Evolutionary conservation across 2,329 filamentous ascomycete species (phyloP).

Genomic region (Neocucurbitaria cava): DNA sequence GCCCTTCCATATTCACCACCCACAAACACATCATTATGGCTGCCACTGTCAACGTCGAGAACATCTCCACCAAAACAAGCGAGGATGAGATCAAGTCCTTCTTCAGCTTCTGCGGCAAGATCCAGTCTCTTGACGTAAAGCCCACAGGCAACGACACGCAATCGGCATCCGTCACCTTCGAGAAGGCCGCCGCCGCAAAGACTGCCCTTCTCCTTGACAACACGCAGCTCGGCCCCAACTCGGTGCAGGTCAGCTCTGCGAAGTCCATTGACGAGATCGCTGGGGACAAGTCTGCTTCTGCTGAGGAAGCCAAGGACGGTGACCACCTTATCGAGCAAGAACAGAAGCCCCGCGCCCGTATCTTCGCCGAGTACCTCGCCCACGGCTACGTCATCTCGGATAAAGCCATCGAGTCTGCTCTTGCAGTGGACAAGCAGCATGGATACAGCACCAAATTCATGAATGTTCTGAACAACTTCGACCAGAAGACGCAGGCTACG

Average conservation of each 20-base stretch:
- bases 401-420: slow-evolving; percentile 78
- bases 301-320: slow-evolving; percentile 56
- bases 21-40: slow-evolving; percentile 50
- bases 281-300: slow-evolving; percentile 64
- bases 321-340: slow-evolving; percentile 85
- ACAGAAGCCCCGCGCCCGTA: slow-evolving; percentile 93
- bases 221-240: slow-evolving; percentile 81
- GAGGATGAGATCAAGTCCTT: slow-evolving; percentile 95
- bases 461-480: slow-evolving; percentile 75
- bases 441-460: slow-evolving; percentile 84
- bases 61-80: slow-evolving; percentile 80
- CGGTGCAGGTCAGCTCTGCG: slow-evolving; percentile 80
- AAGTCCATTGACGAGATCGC: slow-evolving; percentile 70
- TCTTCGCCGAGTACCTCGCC: slow-evolving; percentile 94
- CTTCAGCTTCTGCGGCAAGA: slow-evolving; percentile 97
- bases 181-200: slow-evolving; percentile 96
- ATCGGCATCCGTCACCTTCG: slow-evolving; percentile 91
- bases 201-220: slow-evolving; percentile 96
- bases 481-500: slow-evolving; percentile 84
- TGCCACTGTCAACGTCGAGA: slow-evolving; percentile 83
- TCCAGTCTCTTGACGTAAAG: slow-evolving; percentile 80
- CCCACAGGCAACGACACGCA: slow-evolving; percentile 70
- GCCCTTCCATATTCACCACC: neutral
- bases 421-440: slow-evolving; percentile 89
- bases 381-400: slow-evolving; percentile 88